Percentiles rank a stretch among this genome's conserved stretches.
Evolutionary conservation across 768 basidiomycete species (phyloP).

Genomic region (Jaapia argillacea): DNA sequence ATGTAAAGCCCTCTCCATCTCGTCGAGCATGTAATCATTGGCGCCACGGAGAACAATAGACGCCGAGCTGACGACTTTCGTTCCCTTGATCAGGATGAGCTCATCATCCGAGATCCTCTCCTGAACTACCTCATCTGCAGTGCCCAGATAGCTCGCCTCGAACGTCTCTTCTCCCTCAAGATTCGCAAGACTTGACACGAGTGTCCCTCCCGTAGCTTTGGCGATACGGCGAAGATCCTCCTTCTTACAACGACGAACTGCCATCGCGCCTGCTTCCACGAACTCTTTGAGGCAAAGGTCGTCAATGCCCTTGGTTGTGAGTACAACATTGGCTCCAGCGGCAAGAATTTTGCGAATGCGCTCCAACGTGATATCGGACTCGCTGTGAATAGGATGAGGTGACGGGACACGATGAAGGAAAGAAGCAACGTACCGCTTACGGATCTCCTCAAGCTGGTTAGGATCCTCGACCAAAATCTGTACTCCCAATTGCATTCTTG

Average conservation of each 20-base stretch:
- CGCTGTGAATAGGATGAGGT: constrained; percentile 34
- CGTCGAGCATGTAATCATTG: constrained; percentile 98
- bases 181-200: constrained; percentile 89
- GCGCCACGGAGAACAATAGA: constrained; percentile 94
- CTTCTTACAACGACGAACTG: constrained; percentile 93
- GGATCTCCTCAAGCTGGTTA: constrained; percentile 91
- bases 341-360: constrained; percentile 93
- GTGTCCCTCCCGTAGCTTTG: constrained; percentile 90
- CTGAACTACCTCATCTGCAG: constrained; percentile 92
- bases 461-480: constrained; percentile 97
- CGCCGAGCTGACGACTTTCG: constrained; percentile 88
- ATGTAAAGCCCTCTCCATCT: constrained; percentile 97
- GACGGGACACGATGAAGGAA: neutral
- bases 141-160: constrained; percentile 83
- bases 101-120: constrained; percentile 99
- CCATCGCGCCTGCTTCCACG: constrained; percentile 98
- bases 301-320: constrained; percentile 98
- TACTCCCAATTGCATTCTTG: constrained; percentile 95
- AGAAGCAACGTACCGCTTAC: constrained; percentile 56
- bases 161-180: constrained; percentile 98
- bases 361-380: constrained; percentile 93
- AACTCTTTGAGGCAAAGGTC: constrained; percentile 98
- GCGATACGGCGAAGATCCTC: constrained; percentile 96
- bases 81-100: constrained; percentile 94
- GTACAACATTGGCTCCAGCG: constrained; percentile 90